Evolutionary conservation across 352 stramenopile species (phyloP), one percentile per base, ranked within the genome.

Genomic region (Phytophthora cryptogea): DNA sequence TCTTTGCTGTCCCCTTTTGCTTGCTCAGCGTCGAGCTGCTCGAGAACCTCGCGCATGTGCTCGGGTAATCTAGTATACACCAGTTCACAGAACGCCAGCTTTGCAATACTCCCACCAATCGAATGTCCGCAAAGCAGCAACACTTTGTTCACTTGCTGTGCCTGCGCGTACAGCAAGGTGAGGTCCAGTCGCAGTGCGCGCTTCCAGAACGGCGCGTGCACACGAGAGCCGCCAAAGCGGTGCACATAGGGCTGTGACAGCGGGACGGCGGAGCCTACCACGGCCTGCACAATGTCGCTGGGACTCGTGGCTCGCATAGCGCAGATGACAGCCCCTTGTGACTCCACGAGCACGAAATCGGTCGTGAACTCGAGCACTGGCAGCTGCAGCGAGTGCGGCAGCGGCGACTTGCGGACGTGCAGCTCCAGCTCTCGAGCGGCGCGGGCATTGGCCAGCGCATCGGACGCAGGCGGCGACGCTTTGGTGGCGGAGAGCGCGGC

Each of bases 131-230:
- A 89, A 0, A 94, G 61, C 31, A 94, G 39, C 41, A 94, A 66
- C 35, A 74, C 76, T 70, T 94, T 94, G 20, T 74, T 60, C 1
- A 49, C 28, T 17, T 65, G 57, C 2, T 70, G 68, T 2, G 77
- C 72, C 17, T 76, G 65, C 27, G 55, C 58, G 52, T 84, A 76
- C 8, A 86, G 40, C 2, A 64, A 59, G 11, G 74, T 42, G 4
- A 91, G 61, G 16, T 86, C 67, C 32, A 94, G 54, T 44, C 74
- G 70, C 58, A 81, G 71, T 10, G 74, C 78, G 11, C 76, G 75
- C 54, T 84, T 88, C 80, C 79, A 89, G 66, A 94, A 92, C 27
- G 85, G 80, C 52, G 83, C 59, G 46, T 94, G 85, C 46, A 92
- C 74, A 4, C 81, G 68, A 30, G 83, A 76, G 11, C 85, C 85